Evolutionary conservation across 1,139 yeast species (phyloP).

Genomic region (Debaryomycetaceae sp.): DNA sequence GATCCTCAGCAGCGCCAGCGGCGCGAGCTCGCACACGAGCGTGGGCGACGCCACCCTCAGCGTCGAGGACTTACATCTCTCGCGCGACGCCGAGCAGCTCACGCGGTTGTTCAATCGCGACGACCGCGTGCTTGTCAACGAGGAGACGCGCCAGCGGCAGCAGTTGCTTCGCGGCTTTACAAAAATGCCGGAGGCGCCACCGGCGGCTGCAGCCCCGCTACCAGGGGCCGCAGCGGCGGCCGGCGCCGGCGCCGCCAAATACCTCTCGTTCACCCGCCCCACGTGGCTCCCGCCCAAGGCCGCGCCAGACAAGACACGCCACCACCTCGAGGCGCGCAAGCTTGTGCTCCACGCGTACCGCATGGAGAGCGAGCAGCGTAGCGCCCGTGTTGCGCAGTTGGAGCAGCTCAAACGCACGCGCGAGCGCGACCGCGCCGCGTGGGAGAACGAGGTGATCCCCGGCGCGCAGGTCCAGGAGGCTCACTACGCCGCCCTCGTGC

Average conservation of each 20-base stretch:
- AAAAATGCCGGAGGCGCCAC: conserved; percentile 11
- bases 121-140: conserved; percentile 31
- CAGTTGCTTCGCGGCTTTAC: conserved; percentile 24
- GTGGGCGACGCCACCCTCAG: conserved; percentile 8
- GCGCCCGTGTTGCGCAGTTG: conserved; percentile 21
- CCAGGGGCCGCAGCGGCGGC: conserved; percentile 5
- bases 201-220: not conserved
- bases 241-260: conserved; percentile 15
- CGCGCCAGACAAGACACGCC: conserved; percentile 48
- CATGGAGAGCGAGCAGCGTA: conserved; percentile 32
- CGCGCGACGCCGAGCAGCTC: conserved; percentile 48
- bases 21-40: conserved; percentile 7
- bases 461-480: conserved; percentile 10
- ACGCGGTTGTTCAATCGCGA: conserved; percentile 34
- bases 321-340: conserved; percentile 50
- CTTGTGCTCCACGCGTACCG: conserved; percentile 46
- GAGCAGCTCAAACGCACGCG: conserved; percentile 23
- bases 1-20: conserved; percentile 27
- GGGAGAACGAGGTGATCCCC: conserved; percentile 43
- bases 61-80: conserved; percentile 20
- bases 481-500: conserved; percentile 26
- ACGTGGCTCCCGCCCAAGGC: conserved; percentile 66
- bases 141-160: conserved; percentile 38
- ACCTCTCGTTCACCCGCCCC: conserved; percentile 54
- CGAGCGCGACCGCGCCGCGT: conserved; percentile 32